Base-by-base conservation (phyloP, 2,329 filamentous ascomycete species). In the Stemphylium vesicarium region DNA sequence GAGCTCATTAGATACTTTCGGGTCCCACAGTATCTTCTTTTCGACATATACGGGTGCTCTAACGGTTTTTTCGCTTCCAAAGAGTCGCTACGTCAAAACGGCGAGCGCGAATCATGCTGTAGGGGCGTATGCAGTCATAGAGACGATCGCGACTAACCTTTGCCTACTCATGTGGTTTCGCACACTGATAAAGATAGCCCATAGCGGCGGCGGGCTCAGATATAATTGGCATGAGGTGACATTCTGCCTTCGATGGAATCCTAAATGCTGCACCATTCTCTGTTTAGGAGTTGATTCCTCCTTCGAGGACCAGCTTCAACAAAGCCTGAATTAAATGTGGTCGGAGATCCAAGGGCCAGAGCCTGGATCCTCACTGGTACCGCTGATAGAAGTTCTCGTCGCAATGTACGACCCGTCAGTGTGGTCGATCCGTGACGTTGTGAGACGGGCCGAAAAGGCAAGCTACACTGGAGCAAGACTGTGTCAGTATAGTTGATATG, bases 151-250 rank as follows among this genome's bases (percentile, higher is more conserved):
- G 15, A 44, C 41, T 44, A n/a, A 44, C 13, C 13, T 44, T 6
- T 13, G 31, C 13, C 8, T 12, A 63, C 60, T 57, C 24, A 53
- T 53, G 11, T 60, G 58, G 59, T 60, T 59, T 15, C 60, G 60
- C n/a, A 12, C 63, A 24, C 12, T 62, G 11, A 36, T 62, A 35
- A 66, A 66, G 20, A 33, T 32, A 10, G 36, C 46, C 4, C 12
- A 10, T 18, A 12, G 11, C 4, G 15, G 36, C 10, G 4, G n/a
- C 7, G 29, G 20, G 6, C 37, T 46, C 5, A 52, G 36, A 13
- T 65, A 65, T 31, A 50, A 31, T 0, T 65, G 61, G 61, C 50
- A 60, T 20, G 59, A 65, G 46, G 59, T 65, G 59, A 65, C 61
- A 11, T 62, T 65, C 29, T 57, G 44, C 18, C 56, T 45, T 1